Evolutionary conservation across 106 monocot genomes (phyloP).

Genomic region (Apostasia ramifera): DNA sequence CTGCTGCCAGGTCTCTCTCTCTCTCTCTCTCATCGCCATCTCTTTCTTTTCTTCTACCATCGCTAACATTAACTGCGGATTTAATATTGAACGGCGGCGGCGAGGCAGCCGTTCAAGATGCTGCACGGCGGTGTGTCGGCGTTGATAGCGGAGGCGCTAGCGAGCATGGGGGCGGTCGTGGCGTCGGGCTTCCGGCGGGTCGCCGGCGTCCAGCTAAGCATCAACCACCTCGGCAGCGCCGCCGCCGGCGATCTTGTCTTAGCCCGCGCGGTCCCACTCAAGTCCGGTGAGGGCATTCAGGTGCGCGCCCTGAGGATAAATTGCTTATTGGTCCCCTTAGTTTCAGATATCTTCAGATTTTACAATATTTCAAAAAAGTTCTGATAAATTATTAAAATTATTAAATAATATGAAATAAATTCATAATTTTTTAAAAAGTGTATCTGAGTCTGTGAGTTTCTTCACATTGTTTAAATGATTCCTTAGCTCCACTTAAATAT

Average conservation of each 20-base stretch:
- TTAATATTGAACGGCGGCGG: background rate
- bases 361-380: no score
- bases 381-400: no score
- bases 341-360: no score
- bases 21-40: background rate
- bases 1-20: conserved; percentile 55
- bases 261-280: conserved; percentile 47
- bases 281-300: conserved; percentile 57
- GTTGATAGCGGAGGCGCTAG: conserved; percentile 75
- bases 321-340: no score
- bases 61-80: no score
- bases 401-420: no score
- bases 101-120: conserved; percentile 68
- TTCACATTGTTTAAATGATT: no score
- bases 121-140: conserved; percentile 85
- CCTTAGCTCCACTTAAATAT: no score
- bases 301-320: conserved; percentile 5
- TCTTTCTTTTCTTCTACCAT: background rate
- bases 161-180: conserved; percentile 81
- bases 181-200: conserved; percentile 63
- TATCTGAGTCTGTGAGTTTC: no score
- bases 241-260: conserved; percentile 44
- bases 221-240: conserved; percentile 74
- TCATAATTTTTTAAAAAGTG: no score
- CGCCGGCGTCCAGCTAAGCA: conserved; percentile 84